phyloP scores from a whole-genome alignment of 306 rosid species.

The Ziziphus jujuba region DNA sequence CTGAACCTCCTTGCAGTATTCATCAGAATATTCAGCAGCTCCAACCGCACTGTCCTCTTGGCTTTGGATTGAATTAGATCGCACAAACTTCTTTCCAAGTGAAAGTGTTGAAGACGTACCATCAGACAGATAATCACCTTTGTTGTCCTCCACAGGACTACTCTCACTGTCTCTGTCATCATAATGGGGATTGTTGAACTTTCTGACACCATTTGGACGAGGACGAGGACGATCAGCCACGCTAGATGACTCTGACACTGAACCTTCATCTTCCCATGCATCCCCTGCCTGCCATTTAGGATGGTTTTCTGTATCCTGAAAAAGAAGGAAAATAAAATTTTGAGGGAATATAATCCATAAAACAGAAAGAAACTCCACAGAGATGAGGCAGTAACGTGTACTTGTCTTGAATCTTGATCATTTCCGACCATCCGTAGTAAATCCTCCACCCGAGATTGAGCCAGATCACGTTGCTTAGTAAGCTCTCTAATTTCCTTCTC shows the following conservation, averaged over 20 bases:
- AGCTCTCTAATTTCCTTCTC: slow-evolving; percentile 83
- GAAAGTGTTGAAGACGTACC: slow-evolving; percentile 38
- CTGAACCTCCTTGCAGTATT: slow-evolving; percentile 83
- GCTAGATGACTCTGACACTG: slow-evolving; percentile 71
- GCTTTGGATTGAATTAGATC: slow-evolving; percentile 31
- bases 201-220: slow-evolving; percentile 37
- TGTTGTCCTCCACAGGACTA: slow-evolving; percentile 26
- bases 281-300: slow-evolving; percentile 44
- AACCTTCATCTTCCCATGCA: slow-evolving; percentile 72
- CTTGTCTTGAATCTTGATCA: slow-evolving; percentile 66
- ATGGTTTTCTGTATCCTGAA: slow-evolving; percentile 41
- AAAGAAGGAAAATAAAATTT: slow-evolving; percentile 17
- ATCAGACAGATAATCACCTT: slow-evolving; percentile 35
- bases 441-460: slow-evolving; percentile 88
- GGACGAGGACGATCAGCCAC: slow-evolving; percentile 43
- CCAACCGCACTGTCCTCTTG: slow-evolving; percentile 22
- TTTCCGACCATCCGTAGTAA: slow-evolving; percentile 63
- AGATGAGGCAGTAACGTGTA: slow-evolving; percentile 23
- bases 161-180: slow-evolving; percentile 44
- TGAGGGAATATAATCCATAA: slow-evolving; percentile 9
- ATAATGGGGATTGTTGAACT: slow-evolving; percentile 65
- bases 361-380: slow-evolving; percentile 17
- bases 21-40: slow-evolving; percentile 51
- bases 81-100: slow-evolving; percentile 24
- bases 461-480: slow-evolving; percentile 85